Conservation (phyloP, 371 early-diverging fungal species). For the Nematocida ausubeli region DNA sequence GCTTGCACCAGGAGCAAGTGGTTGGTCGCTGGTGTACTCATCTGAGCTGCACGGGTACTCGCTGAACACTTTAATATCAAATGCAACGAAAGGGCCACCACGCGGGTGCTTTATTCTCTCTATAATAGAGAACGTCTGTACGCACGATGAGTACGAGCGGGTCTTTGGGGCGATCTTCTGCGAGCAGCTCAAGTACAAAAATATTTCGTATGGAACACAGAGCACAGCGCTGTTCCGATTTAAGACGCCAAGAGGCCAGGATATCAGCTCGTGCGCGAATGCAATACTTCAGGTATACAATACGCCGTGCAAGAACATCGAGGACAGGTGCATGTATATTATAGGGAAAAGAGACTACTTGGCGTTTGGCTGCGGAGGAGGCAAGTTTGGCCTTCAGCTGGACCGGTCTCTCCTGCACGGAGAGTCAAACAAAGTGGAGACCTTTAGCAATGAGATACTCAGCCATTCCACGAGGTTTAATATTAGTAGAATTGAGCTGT, state of each 20-base stretch:
- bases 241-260: constrained; percentile 29
- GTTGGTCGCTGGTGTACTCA: constrained; percentile 51
- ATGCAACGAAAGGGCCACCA: background rate
- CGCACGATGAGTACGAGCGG: constrained; percentile 28
- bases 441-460: constrained; percentile 54
- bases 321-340: constrained; percentile 38
- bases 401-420: constrained; percentile 38
- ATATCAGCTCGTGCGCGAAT: constrained; percentile 4
- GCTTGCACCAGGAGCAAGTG: constrained; percentile 19
- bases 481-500: constrained; percentile 50
- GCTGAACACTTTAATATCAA: constrained; percentile 34
- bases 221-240: constrained; percentile 41
- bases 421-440: constrained; percentile 51
- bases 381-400: constrained; percentile 50
- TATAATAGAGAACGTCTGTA: constrained; percentile 23
- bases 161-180: constrained; percentile 55
- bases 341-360: constrained; percentile 55
- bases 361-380: constrained; percentile 57
- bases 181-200: constrained; percentile 20
- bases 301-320: background rate
- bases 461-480: constrained; percentile 46
- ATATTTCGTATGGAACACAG: constrained; percentile 15
- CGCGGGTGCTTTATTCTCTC: constrained; percentile 40
- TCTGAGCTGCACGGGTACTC: constrained; percentile 56
- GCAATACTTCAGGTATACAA: constrained; percentile 21